Evolutionary conservation across 2,329 filamentous ascomycete species (phyloP).

Genomic region (Shiraia sp.): DNA sequence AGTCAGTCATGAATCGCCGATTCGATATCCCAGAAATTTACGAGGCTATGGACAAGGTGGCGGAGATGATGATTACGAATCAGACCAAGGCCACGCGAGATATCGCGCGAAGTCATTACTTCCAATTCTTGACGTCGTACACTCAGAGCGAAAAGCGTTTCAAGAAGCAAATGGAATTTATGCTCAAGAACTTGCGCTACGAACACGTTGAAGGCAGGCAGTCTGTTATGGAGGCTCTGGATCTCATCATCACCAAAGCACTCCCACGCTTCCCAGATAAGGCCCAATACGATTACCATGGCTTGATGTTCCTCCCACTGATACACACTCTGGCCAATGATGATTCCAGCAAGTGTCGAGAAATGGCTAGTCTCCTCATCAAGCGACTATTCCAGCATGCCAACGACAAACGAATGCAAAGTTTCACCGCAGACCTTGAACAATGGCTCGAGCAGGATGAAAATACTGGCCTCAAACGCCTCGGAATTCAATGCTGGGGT

Average conservation of each 20-base stretch:
- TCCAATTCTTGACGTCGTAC: conserved; percentile 93
- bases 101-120: conserved; percentile 83
- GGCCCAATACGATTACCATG: conserved; percentile 78
- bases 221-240: conserved; percentile 90
- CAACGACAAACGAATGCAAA: conserved; percentile 70
- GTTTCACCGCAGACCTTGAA: conserved; percentile 71
- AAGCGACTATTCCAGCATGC: conserved; percentile 80
- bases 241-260: conserved; percentile 80
- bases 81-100: conserved; percentile 87
- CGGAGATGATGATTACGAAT: conserved; percentile 93
- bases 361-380: conserved; percentile 78
- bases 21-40: conserved; percentile 87
- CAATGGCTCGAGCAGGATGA: conserved; percentile 77
- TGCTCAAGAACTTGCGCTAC: conserved; percentile 90
- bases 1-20: conserved; percentile 81
- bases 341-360: conserved; percentile 80
- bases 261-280: conserved; percentile 60
- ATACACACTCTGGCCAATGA: conserved; percentile 88
- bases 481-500: conserved; percentile 79
- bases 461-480: conserved; percentile 69
- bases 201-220: conserved; percentile 84
- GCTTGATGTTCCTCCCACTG: conserved; percentile 82
- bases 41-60: conserved; percentile 80
- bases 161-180: conserved; percentile 84
- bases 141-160: conserved; percentile 89